Base-by-base conservation (phyloP, 225 moss, liverwort and hornwort genomes). In the Rhytidiadelphus loreus region DNA sequence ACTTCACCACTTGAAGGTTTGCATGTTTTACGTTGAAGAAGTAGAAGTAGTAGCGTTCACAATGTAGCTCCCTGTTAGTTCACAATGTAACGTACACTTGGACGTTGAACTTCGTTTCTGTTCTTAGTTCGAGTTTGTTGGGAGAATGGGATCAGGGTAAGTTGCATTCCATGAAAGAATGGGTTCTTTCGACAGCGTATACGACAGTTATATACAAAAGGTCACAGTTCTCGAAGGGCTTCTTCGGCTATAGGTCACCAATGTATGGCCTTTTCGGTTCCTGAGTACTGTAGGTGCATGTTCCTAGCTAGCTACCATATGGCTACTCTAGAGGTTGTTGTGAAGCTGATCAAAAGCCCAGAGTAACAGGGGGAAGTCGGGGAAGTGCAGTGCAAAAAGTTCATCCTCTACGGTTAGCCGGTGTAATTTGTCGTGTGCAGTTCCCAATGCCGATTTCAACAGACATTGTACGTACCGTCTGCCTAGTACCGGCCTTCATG, bases 1-100 rank as follows among this genome's bases (percentile, higher is more conserved):
- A 41, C 87, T 94, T 16, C 83, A 91, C 33, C 88, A 81, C 60
- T 88, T 88, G 11, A 94, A 94, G 94, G 94, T 86, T 52, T 2
- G n/a, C 14, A 5, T 16, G 35, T 23, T 77, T 6, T 0, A 26
- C 17, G 15, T 28, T 57, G 57, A 57, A 57, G 57, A 57, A 57
- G 39, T n/a, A n/a, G 37, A 16, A 57, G 57, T 26, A 8, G 57
- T 18, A 28, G 57, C 28, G 39, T 11, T 39, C 39, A 39, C 57
- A 39, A 58, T 39, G 78, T 28, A 79, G 78, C n/a, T 56, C 56
- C n/a, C 77, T 75, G 50, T 21, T 14, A 53, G 76, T 52, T 21
- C 37, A 35, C 53, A 37, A 37, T 37, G 52, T 9, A 4, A 11
- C n/a, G 26, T 9, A 48, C 48, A 48, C 48, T 48, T 12, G 18